Conservation (phyloP, 108 stramenopile genomes). For the Aureococcus anophagefferens region DNA sequence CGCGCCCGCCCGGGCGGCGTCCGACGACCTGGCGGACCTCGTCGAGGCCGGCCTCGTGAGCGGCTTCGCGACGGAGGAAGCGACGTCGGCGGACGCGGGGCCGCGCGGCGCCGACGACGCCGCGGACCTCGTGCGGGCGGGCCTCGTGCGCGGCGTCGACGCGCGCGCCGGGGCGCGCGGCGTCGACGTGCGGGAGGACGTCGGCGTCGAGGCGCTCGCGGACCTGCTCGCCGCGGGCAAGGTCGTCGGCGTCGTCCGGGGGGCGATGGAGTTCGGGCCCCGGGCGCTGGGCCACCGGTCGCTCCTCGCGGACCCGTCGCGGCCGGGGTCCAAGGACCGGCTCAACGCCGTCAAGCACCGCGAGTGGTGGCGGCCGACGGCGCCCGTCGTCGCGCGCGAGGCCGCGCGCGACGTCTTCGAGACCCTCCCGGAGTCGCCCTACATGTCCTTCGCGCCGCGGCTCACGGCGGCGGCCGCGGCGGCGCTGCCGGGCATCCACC, state of each 20-base stretch:
- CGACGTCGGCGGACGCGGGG: too few relatives aligned
- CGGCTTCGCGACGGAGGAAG: too few relatives aligned
- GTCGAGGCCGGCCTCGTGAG: too few relatives aligned
- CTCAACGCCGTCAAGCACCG: constrained; percentile 4
- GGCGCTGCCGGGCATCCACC: neutral
- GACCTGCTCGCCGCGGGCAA: neutral
- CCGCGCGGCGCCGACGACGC: too few relatives aligned
- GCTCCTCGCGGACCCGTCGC: too few relatives aligned
- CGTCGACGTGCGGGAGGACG: neutral
- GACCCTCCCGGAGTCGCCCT: neutral
- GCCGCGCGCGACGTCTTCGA: neutral
- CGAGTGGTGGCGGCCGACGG: constrained; percentile 1
- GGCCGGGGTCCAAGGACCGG: too few relatives aligned
- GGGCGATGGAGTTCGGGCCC: constrained; percentile 1
- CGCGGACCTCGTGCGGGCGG: too few relatives aligned
- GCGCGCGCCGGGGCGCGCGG: too few relatives aligned
- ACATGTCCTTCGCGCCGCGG: constrained; percentile 8
- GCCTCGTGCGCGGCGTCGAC: too few relatives aligned
- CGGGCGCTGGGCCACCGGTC: neutral
- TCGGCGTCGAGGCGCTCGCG: neutral
- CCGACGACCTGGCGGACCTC: too few relatives aligned
- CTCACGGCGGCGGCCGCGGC: neutral
- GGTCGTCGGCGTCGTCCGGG: constrained; percentile 1
- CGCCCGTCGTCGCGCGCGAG: neutral
- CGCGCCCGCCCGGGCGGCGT: too few relatives aligned